Evolutionary conservation across 768 basidiomycete species (phyloP), one percentile per base, ranked within the genome.

Genomic region (Hericium rajendrae): DNA sequence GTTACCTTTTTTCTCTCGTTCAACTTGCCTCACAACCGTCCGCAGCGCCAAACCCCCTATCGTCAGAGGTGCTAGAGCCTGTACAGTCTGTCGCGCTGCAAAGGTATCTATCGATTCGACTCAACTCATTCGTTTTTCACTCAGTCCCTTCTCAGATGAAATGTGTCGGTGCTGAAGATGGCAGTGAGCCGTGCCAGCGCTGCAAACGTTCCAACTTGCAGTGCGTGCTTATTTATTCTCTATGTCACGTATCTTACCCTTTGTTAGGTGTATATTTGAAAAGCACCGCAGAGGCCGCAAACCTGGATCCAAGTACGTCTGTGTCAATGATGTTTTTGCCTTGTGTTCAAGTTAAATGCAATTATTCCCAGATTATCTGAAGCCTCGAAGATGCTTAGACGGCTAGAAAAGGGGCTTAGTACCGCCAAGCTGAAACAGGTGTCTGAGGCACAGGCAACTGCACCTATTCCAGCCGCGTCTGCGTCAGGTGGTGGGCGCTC

Each of bases 241-340:
- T 26, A 49, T 59, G 48, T 38, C 57, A 58, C 56, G 54, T 57
- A 57, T 52, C 51, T 63, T 52, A 60, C 59, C 60, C 53, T 59
- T 62, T 57, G 49, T 59, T 64, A 91, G 88, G 59, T 91, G 90
- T 65, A 62, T 91, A 38, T 93, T 93, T 64, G 90, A 93, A 74
- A 93, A 92, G 70, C 90, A 93, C 70, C 81, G 91, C 55, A 83
- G 90, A 38, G 90, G 90, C 46, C 82, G 90, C 57, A 93, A 93
- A 66, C 90, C 90, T 16, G 91, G 90, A 64, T 91, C 90, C 72
- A 93, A 92, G 91, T 92, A 69, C 24, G 76, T 71, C 20, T 32
- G 8, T 15, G 12, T 46, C 9, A n/a, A n/a, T 15, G 43, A 16
- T n/a, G 43, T 46, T 46, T 46, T 48, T 18, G 5, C 40, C n/a